phyloP scores from a whole-genome alignment of 2,329 filamentous ascomycete species.

The Furcasterigmium sp. region DNA sequence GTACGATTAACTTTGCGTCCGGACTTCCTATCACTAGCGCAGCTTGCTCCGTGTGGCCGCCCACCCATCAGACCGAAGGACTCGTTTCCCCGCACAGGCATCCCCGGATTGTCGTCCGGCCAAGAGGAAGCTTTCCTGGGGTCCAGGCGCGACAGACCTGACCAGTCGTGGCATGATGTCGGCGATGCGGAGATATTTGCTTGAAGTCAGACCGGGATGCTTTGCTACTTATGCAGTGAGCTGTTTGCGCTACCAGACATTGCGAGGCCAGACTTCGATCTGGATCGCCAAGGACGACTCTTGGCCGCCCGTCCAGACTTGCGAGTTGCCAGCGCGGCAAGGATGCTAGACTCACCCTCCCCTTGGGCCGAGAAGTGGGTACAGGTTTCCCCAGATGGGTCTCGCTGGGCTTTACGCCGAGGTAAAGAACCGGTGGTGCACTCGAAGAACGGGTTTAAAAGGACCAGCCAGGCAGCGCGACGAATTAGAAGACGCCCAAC shows the following conservation, averaged over 20 bases:
- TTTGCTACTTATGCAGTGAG: neutral
- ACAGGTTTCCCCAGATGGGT: neutral
- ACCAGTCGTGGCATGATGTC: neutral
- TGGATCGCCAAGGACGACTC: no score
- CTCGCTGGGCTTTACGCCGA: constrained; percentile 4
- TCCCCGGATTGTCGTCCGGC: neutral
- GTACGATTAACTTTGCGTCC: no score
- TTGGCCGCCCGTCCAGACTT: no score
- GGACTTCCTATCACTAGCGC: no score
- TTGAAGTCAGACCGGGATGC: neutral
- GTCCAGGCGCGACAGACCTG: neutral
- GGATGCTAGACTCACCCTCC: no score
- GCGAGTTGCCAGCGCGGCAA: no score
- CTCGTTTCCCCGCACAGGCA: neutral
- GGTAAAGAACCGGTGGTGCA: neutral
- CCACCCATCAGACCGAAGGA: neutral
- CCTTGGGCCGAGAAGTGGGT: no score
- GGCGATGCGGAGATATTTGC: constrained; percentile 3
- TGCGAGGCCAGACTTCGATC: no score
- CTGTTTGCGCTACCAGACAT: neutral
- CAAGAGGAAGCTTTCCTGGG: neutral
- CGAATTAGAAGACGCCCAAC: no score
- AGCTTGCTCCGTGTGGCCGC: neutral
- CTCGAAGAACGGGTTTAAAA: no score
- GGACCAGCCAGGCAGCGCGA: no score